These are phyloP conservation scores for Cadophora luteo-olivacea DNA, from an alignment of 2,329 filamentous ascomycete species.

Conservation along the genomic window DNA sequence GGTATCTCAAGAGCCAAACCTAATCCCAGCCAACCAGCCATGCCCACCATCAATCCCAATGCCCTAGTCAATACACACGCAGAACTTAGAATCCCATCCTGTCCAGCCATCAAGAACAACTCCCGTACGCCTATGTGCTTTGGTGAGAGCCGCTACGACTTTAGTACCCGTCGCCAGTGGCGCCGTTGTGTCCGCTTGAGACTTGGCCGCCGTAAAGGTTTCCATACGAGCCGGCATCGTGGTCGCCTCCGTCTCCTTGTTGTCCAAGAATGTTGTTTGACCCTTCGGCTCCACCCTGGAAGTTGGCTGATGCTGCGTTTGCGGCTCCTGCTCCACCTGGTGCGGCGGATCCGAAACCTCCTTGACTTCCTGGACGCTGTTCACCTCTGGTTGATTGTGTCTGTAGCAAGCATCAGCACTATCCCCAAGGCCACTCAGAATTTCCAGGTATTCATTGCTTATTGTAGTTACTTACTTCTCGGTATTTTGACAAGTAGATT, in stretches of 20 bases:
- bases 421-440: background rate
- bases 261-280: conserved; percentile 45
- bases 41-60: conserved; percentile 35
- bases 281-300: conserved; percentile 42
- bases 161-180: conserved; percentile 45
- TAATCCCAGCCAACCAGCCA: conserved; percentile 23
- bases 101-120: conserved; percentile 28
- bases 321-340: conserved; percentile 48
- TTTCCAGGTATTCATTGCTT: background rate
- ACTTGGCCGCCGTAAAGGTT: conserved; percentile 53
- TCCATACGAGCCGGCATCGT: conserved; percentile 47
- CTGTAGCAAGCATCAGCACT: conserved; percentile 49
- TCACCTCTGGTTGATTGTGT: conserved; percentile 79
- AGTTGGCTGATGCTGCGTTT: conserved; percentile 41
- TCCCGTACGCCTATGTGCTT: conserved; percentile 34
- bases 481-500: conserved; percentile 96
- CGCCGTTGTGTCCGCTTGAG: conserved; percentile 65
- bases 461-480: conserved; percentile 75
- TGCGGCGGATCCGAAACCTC: conserved; percentile 53
- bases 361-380: conserved; percentile 59
- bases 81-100: conserved; percentile 32
- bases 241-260: conserved; percentile 43
- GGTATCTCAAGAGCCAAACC: conserved; percentile 31
- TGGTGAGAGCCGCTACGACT: conserved; percentile 20
- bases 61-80: conserved; percentile 41